These are phyloP conservation scores for Xylaria nigripes DNA, from an alignment of 495 filamentous ascomycete genomes.

Conservation along the genomic window DNA sequence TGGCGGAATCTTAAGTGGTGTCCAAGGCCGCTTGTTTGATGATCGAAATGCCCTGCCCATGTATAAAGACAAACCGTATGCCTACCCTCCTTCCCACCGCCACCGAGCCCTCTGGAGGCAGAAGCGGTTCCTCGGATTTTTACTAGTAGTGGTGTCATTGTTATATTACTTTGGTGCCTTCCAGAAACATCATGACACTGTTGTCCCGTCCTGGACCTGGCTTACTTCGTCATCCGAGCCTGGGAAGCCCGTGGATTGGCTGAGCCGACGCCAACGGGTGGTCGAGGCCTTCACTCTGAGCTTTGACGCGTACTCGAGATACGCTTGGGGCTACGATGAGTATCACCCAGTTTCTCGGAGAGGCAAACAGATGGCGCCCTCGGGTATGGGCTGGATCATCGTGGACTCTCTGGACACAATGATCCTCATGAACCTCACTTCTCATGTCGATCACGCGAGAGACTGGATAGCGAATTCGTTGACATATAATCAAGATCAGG, in stretches of 20 bases:
- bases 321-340: conserved; percentile 89
- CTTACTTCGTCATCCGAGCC: conserved; percentile 28
- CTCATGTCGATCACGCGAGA: conserved; percentile 71
- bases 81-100: conserved; percentile 49
- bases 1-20: conserved; percentile 34
- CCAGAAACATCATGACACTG: conserved; percentile 25
- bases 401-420: conserved; percentile 92
- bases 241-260: conserved; percentile 54
- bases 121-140: conserved; percentile 37
- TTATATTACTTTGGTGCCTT: conserved; percentile 56
- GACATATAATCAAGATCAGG: conserved; percentile 81
- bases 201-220: conserved; percentile 35
- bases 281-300: conserved; percentile 81
- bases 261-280: conserved; percentile 70
- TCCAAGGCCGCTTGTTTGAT: conserved; percentile 42
- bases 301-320: conserved; percentile 85
- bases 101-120: conserved; percentile 40
- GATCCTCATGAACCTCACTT: conserved; percentile 97
- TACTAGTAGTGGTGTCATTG: conserved; percentile 40
- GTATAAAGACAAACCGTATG: conserved; percentile 98
- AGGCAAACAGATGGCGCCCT: conserved; percentile 72
- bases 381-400: conserved; percentile 94
- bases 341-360: conserved; percentile 75
- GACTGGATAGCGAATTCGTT: conserved; percentile 83
- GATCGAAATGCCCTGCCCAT: conserved; percentile 66